Base-by-base conservation (phyloP, 306 rosid species). In the Lathyrus aphaca region DNA sequence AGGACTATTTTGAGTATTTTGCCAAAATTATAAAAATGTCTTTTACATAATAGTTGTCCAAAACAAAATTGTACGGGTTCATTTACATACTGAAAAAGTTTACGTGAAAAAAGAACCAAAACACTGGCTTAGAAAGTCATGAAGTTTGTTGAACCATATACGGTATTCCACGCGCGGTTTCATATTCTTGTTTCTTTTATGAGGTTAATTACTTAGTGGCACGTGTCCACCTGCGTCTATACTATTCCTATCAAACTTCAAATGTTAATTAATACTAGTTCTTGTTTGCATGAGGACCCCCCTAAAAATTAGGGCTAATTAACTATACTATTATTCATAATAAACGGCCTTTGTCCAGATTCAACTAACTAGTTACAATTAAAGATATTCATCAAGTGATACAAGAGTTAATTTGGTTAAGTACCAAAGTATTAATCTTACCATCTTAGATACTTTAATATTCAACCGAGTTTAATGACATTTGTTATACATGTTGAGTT, bases 81-180 rank as follows among this genome's bases (percentile, higher is more conserved):
- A 46, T 46, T 6, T 46, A 46, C 21, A 46, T 8, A 40, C 10
- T 10, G 45, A 42, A 14, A 46, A 46, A 46, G 21, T 15, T 68
- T n/a, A 23, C 57, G 29, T 76, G 63, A 68, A 57, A 14, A 71
- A 67, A 7, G 5, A 40, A 16, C 51, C 17, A 75, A 66, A 35
- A 32, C 2, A 1, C 25, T 63, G 16, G 44, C 1, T 39, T 30
- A 35, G 39, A 48, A 62, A 18, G 71, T 69, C 76, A 69, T 62
- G 30, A 19, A 6, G 63, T 62, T 70, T 40, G 77, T 71, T 71
- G 63, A 64, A 64, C 81, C 46, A 63, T 44, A 62, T 43, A 17
- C 10, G 10, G 21, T 8, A 15, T 27, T 77, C 23, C 21, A 38
- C 3, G 15, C 35, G 15, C 23, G 16, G 66, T 38, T 73, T 51